phyloP scores from a whole-genome alignment of 1,139 yeast genomes.

The Hanseniaspora uvarum region DNA sequence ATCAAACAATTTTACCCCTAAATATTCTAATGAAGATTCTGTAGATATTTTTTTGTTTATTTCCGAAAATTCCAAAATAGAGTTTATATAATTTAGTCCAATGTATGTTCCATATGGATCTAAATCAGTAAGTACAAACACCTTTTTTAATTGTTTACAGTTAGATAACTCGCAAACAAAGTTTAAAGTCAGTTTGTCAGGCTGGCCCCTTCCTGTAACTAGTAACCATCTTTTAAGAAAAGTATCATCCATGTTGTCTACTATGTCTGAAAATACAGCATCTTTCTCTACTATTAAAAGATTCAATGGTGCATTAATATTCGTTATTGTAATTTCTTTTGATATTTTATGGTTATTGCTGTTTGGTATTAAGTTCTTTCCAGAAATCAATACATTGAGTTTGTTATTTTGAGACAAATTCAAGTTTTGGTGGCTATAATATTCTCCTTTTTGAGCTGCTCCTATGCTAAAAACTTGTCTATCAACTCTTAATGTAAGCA shows the following conservation, averaged over 20 bases:
- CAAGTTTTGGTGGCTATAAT: slow-evolving; percentile 19
- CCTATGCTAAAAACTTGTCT: slow-evolving; percentile 24
- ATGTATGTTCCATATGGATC: slow-evolving; percentile 33
- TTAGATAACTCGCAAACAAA: slow-evolving; percentile 23
- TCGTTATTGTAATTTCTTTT: neutral
- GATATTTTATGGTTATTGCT: slow-evolving; percentile 2
- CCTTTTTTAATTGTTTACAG: slow-evolving; percentile 15
- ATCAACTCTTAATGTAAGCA: slow-evolving; percentile 21
- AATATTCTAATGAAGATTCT: slow-evolving; percentile 20
- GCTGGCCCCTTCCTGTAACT: slow-evolving; percentile 34
- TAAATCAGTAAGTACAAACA: slow-evolving; percentile 29
- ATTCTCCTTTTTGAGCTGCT: slow-evolving; percentile 33
- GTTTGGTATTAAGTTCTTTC: slow-evolving; percentile 9
- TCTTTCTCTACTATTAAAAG: slow-evolving; percentile 29
- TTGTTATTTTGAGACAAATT: neutral
- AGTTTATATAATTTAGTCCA: slow-evolving; percentile 25
- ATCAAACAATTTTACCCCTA: slow-evolving; percentile 24
- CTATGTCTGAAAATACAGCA: slow-evolving; percentile 27
- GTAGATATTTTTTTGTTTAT: slow-evolving; percentile 4
- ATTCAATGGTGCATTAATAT: neutral
- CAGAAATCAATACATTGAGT: neutral
- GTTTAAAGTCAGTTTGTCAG: slow-evolving; percentile 28
- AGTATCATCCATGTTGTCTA: slow-evolving; percentile 15
- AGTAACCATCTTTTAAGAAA: slow-evolving; percentile 21
- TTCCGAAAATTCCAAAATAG: neutral